These are phyloP conservation scores for Yarrowia yakushimensis DNA, from an alignment of 805 yeast genomes.

Conservation along the genomic window DNA sequence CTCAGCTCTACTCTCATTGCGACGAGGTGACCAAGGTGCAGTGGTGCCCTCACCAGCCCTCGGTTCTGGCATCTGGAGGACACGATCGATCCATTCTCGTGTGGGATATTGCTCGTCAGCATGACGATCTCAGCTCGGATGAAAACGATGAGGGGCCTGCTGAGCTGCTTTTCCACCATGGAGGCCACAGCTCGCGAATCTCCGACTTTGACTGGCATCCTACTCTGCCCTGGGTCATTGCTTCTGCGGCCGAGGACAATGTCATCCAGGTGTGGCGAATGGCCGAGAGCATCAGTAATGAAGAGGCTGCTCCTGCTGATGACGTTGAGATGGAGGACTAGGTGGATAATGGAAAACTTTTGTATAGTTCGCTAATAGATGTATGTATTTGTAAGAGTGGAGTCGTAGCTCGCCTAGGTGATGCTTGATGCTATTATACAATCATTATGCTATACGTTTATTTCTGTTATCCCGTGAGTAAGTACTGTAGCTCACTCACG, in stretches of 20 bases:
- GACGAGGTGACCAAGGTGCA: constrained; percentile 54
- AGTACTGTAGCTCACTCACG: neutral
- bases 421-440: neutral
- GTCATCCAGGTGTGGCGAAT: constrained; percentile 76
- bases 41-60: constrained; percentile 51
- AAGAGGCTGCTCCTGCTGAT: constrained; percentile 38
- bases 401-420: neutral
- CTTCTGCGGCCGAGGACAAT: constrained; percentile 72
- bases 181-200: constrained; percentile 75
- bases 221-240: constrained; percentile 51
- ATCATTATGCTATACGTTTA: constrained; percentile 9
- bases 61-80: constrained; percentile 53
- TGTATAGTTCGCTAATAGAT: constrained; percentile 4
- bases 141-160: constrained; percentile 67
- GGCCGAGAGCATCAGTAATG: constrained; percentile 43
- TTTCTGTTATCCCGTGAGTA: neutral
- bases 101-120: constrained; percentile 68
- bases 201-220: constrained; percentile 70
- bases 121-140: constrained; percentile 51
- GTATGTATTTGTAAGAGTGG: neutral
- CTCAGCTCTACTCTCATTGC: constrained; percentile 66
- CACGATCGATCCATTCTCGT: constrained; percentile 67
- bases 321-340: constrained; percentile 34
- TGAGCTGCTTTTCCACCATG: constrained; percentile 73
- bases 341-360: neutral